phyloP scores from a whole-genome alignment of 2,329 filamentous ascomycete species.

The Mollisiaceae sp. region DNA sequence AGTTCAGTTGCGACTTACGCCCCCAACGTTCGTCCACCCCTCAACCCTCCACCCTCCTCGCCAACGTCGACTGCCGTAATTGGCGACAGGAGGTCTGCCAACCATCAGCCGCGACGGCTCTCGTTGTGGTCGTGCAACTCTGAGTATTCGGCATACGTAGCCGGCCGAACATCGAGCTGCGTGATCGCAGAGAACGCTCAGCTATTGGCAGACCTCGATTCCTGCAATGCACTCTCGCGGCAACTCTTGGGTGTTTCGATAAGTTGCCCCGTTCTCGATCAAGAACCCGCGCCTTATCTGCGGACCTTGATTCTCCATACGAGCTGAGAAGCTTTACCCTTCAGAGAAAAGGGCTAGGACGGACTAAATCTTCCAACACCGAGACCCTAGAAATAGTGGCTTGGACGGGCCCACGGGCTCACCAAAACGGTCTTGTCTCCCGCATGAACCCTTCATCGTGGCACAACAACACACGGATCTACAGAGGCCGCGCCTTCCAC shows the following conservation, averaged over 20 bases:
- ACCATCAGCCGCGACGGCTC: slow-evolving; percentile 21
- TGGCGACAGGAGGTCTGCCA: slow-evolving; percentile 16
- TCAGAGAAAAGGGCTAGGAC: slow-evolving; percentile 6
- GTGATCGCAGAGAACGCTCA: slow-evolving; percentile 19
- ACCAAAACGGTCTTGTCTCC: slow-evolving; percentile 9
- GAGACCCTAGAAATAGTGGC: neutral
- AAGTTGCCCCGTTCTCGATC: slow-evolving; percentile 11
- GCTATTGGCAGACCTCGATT: neutral
- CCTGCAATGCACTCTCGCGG: slow-evolving; percentile 15
- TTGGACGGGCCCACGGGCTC: neutral
- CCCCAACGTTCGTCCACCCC: slow-evolving; percentile 19
- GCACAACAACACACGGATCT: slow-evolving; percentile 2
- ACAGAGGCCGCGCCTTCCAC: slow-evolving; percentile 2
- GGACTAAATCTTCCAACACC: neutral
- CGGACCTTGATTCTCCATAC: slow-evolving; percentile 13
- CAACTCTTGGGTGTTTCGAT: slow-evolving; percentile 15
- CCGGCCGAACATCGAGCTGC: slow-evolving; percentile 23
- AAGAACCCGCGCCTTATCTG: slow-evolving; percentile 18
- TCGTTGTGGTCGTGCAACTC: slow-evolving; percentile 11
- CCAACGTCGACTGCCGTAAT: slow-evolving; percentile 31
- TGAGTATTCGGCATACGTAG: slow-evolving; percentile 23
- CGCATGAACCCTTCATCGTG: slow-evolving; percentile 6
- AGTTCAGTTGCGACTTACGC: slow-evolving; percentile 15
- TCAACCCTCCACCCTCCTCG: slow-evolving; percentile 15
- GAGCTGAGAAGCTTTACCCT: slow-evolving; percentile 9